Evolutionary conservation across 139 green algal genomes (phyloP).

Genomic region (Astrephomene gubernaculifera): DNA sequence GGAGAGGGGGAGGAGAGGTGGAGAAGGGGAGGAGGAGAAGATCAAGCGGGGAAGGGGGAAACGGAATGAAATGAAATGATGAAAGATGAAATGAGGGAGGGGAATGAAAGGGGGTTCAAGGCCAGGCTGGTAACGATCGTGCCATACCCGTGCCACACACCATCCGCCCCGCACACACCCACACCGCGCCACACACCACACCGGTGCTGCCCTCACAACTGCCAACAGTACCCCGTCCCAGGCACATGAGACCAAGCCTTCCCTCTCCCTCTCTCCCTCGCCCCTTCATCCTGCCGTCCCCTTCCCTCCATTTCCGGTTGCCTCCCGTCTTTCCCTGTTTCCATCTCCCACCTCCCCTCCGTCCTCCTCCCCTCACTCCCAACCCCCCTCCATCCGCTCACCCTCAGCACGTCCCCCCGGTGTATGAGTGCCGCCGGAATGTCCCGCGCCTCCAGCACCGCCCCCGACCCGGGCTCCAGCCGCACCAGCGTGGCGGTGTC

Average conservation of each 20-base stretch:
- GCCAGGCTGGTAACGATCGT: too few species aligned
- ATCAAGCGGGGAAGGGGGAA: too few species aligned
- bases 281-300: too few species aligned
- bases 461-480: slow-evolving; percentile 65
- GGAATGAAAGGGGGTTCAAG: too few species aligned
- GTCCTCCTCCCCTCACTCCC: background rate
- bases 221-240: too few species aligned
- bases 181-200: background rate
- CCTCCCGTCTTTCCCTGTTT: too few species aligned
- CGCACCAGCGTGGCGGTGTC: slow-evolving; percentile 78
- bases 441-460: slow-evolving; percentile 70
- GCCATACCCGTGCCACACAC: background rate
- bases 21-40: background rate
- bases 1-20: background rate
- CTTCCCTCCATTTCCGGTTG: too few species aligned
- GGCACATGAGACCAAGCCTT: too few species aligned
- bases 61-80: too few species aligned
- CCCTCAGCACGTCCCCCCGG: slow-evolving; percentile 90
- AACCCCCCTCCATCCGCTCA: slow-evolving; percentile 34
- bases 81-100: too few species aligned
- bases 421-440: slow-evolving; percentile 88
- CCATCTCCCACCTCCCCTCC: background rate
- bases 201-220: too few species aligned
- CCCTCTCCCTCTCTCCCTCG: too few species aligned
- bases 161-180: background rate